Evolutionary conservation across 495 filamentous ascomycete species (phyloP).

Genomic region (Lasiosphaeria miniovina): DNA sequence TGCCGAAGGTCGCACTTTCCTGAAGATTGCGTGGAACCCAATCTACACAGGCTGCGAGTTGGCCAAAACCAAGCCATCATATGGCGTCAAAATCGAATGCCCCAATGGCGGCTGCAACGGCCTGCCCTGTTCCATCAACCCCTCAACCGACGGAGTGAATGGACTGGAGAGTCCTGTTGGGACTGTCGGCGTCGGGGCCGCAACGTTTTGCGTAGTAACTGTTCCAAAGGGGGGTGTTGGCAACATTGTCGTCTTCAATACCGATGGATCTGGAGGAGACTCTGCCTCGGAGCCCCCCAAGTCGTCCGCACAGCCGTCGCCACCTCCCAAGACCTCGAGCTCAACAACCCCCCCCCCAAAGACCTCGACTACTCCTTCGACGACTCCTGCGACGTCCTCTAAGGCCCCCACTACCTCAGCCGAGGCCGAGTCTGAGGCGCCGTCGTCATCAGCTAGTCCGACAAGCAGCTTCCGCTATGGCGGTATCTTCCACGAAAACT

Average conservation of each 20-base stretch:
- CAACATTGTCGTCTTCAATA: constrained; percentile 61
- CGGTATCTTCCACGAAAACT: constrained; percentile 38
- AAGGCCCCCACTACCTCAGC: constrained; percentile 7
- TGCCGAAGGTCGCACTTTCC: constrained; percentile 60
- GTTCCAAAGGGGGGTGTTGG: constrained; percentile 65
- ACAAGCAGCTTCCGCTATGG: constrained; percentile 15
- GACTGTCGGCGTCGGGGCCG: constrained; percentile 62
- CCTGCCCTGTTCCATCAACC: constrained; percentile 72
- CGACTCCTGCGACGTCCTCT: constrained; percentile 15
- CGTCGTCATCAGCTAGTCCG: constrained; percentile 10
- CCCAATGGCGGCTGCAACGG: constrained; percentile 65
- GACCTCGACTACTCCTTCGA: neutral
- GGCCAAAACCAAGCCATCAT: constrained; percentile 56
- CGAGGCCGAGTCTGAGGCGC: constrained; percentile 12
- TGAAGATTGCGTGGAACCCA: constrained; percentile 80
- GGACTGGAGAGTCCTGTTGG: constrained; percentile 59
- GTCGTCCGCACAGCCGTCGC: constrained; percentile 18
- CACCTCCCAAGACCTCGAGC: neutral
- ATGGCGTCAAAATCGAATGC: constrained; percentile 71
- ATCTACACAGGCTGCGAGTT: constrained; percentile 63
- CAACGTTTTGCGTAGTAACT: constrained; percentile 76
- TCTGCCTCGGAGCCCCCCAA: constrained; percentile 10
- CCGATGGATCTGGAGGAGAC: constrained; percentile 32
- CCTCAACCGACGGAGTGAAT: constrained; percentile 46
- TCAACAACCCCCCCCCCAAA: neutral